Evolutionary conservation across 441 rosid genomes (phyloP).

Genomic region (Gossypium trilobum): DNA sequence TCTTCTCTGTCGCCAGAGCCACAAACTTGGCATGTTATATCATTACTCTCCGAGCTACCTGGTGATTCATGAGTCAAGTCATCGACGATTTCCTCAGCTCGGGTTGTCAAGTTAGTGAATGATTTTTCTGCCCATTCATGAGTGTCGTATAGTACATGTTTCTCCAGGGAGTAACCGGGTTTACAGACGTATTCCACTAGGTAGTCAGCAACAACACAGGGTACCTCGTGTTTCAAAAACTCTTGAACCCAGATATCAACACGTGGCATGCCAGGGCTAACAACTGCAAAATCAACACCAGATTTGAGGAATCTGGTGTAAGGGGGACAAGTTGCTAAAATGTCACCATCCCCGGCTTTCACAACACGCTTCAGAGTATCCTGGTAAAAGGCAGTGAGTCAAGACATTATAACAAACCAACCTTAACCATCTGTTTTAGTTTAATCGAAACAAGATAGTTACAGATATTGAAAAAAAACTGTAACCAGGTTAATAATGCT

Average conservation of each 20-base stretch:
- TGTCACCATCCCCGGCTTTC: constrained; percentile 87
- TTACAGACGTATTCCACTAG: constrained; percentile 93
- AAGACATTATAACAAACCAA: background rate
- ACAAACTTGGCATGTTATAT: constrained; percentile 43
- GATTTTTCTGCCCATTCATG: constrained; percentile 72
- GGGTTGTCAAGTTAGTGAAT: constrained; percentile 32
- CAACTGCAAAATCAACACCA: constrained; percentile 66
- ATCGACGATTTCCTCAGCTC: constrained; percentile 30
- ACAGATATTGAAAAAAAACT: background rate
- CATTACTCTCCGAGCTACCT: constrained; percentile 14
- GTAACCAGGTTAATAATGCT: background rate
- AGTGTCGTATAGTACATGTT: constrained; percentile 67
- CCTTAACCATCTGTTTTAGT: background rate
- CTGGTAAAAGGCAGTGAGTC: constrained; percentile 27
- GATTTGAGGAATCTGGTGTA: constrained; percentile 62
- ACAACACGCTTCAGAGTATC: constrained; percentile 87
- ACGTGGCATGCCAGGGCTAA: constrained; percentile 66
- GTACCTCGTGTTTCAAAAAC: constrained; percentile 72
- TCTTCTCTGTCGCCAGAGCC: constrained; percentile 45
- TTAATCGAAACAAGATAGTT: background rate
- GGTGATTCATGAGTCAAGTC: constrained; percentile 6
- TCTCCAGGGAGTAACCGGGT: constrained; percentile 72
- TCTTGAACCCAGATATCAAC: constrained; percentile 78
- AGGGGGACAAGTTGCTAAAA: constrained; percentile 94
- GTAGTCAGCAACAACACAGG: constrained; percentile 80